These are phyloP conservation scores for Hansenula lynferdii DNA, from an alignment of 1,139 yeast genomes.

Conservation along the genomic window DNA sequence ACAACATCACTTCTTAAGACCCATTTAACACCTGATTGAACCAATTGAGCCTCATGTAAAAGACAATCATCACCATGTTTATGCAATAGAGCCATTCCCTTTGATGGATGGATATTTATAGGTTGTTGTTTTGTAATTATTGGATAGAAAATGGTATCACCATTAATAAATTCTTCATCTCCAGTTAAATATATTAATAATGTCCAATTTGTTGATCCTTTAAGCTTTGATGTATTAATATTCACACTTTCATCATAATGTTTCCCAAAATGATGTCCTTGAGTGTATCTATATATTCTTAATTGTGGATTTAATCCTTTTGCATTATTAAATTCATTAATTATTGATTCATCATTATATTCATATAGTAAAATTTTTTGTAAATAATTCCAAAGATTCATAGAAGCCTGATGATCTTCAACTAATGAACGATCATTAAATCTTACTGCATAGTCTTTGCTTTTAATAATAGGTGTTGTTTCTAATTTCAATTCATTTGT, in stretches of 20 bases:
- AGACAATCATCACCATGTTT: conserved; percentile 67
- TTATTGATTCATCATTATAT: conserved; percentile 20
- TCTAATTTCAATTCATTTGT: conserved; percentile 29
- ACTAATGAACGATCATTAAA: conserved; percentile 49
- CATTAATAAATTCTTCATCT: conserved; percentile 49
- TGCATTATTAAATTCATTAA: conserved; percentile 36
- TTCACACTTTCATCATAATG: conserved; percentile 60
- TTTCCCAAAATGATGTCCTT: conserved; percentile 58
- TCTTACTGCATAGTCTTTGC: conserved; percentile 54
- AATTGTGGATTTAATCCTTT: conserved; percentile 54
- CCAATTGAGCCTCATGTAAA: conserved; percentile 55
- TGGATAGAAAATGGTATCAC: conserved; percentile 56
- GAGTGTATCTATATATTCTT: conserved; percentile 49
- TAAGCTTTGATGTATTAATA: conserved; percentile 24
- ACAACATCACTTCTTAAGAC: conserved; percentile 59
- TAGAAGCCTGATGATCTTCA: conserved; percentile 36
- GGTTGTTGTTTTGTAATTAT: conserved; percentile 19
- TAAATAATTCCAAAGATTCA: conserved; percentile 41
- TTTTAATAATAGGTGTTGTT: conserved; percentile 45
- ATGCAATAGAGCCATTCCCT: conserved; percentile 59
- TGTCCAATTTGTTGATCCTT: conserved; percentile 55
- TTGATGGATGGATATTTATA: conserved; percentile 37
- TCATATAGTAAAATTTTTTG: conserved; percentile 25
- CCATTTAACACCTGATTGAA: conserved; percentile 56
- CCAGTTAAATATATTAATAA: conserved; percentile 56